Evolutionary conservation across 2,329 filamentous ascomycete genomes (phyloP).

Genomic region (Phaeosphaeriaceae sp.): DNA sequence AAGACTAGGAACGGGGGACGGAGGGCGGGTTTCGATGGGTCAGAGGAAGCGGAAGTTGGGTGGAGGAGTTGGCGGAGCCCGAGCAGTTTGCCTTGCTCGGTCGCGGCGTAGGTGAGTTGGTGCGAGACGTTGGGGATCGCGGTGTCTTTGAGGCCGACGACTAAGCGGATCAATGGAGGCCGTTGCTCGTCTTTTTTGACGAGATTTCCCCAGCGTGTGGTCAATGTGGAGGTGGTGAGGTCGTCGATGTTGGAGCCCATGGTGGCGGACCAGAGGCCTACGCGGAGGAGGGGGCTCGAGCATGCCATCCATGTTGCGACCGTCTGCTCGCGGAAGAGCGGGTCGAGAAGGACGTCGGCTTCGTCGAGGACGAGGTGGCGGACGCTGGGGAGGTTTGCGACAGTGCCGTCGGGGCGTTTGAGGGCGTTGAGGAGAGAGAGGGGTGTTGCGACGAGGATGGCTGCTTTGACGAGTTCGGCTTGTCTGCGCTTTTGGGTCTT

Average conservation of each 20-base stretch:
- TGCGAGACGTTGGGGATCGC: conserved; percentile 92
- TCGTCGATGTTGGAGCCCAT: conserved; percentile 94
- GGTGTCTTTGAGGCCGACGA: conserved; percentile 96
- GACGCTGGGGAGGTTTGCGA: conserved; percentile 68
- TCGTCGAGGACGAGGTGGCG: conserved; percentile 85
- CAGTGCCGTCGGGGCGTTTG: conserved; percentile 53
- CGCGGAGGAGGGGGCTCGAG: conserved; percentile 70
- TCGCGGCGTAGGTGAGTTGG: conserved; percentile 87
- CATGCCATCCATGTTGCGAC: conserved; percentile 84
- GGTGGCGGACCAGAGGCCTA: conserved; percentile 93
- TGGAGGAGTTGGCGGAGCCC: conserved; percentile 89
- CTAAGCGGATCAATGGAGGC: conserved; percentile 74
- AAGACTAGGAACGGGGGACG: conserved; percentile 94
- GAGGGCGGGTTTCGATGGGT: conserved; percentile 57
- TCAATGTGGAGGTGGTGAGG: conserved; percentile 70
- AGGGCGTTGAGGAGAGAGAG: conserved; percentile 79
- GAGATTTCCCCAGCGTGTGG: conserved; percentile 44
- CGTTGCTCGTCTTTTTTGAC: conserved; percentile 43
- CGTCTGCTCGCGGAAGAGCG: conserved; percentile 88
- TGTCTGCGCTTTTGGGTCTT: conserved; percentile 41
- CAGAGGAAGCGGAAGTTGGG: conserved; percentile 67
- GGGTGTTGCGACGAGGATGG: conserved; percentile 83
- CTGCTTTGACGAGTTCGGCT: conserved; percentile 69
- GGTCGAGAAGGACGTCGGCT: conserved; percentile 91
- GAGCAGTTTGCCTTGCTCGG: conserved; percentile 91